These are phyloP conservation scores for Colletotrichum costaricense DNA, from an alignment of 2,329 filamentous ascomycete species.

Conservation along the genomic window DNA sequence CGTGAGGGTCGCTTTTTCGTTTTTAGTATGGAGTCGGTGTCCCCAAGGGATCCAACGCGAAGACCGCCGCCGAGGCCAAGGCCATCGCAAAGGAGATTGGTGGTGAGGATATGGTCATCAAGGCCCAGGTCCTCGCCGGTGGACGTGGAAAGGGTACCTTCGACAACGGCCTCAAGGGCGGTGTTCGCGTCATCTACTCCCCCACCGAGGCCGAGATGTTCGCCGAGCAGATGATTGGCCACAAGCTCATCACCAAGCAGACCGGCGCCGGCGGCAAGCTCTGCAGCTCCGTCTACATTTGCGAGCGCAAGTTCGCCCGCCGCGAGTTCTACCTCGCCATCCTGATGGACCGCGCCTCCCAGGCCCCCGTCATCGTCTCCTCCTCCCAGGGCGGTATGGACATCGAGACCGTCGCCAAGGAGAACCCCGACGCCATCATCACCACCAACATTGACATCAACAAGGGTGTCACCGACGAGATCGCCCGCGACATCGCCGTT, in stretches of 20 bases:
- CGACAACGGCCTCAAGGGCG: constrained; percentile 98
- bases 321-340: constrained; percentile 99
- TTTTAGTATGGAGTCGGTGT: constrained; percentile 92
- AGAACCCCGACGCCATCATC: constrained; percentile 94
- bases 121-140: constrained; percentile 98
- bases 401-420: constrained; percentile 98
- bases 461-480: constrained; percentile 92
- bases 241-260: constrained; percentile 99
- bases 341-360: constrained; percentile 94
- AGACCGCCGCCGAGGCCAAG: constrained; percentile 88
- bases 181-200: constrained; percentile 99
- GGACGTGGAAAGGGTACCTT: constrained; percentile 98
- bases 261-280: constrained; percentile 92
- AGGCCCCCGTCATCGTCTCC: constrained; percentile 94
- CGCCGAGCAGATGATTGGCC: constrained; percentile 98
- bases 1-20: constrained; percentile 13
- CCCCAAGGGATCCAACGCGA: constrained; percentile 89
- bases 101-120: constrained; percentile 98
- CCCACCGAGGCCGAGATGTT: constrained; percentile 97
- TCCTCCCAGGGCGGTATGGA: constrained; percentile 99
- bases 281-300: constrained; percentile 98
- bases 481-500: constrained; percentile 88
- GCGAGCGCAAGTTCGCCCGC: constrained; percentile 99
- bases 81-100: constrained; percentile 89
- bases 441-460: constrained; percentile 96